Evolutionary conservation across 1,284 basidiomycete genomes (phyloP).

Genomic region (Ganoderma lucidum): DNA sequence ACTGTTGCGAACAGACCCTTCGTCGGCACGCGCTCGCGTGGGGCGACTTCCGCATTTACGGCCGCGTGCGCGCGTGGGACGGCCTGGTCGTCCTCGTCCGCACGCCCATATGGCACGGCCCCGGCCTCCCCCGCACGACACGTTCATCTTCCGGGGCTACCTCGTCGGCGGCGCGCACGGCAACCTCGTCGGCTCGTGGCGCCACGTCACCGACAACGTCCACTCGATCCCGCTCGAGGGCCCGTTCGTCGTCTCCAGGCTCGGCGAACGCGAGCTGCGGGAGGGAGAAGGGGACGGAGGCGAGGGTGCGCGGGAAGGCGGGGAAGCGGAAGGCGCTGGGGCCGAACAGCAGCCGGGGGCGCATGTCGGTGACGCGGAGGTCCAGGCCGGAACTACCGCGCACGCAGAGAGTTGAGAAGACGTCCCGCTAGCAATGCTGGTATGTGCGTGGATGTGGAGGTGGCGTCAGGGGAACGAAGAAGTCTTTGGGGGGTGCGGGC

Average conservation of each 20-base stretch:
- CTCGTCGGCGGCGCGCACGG: constrained; percentile 57
- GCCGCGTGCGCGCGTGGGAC: constrained; percentile 72
- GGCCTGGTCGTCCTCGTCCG: constrained; percentile 72
- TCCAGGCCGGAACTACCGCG: neutral
- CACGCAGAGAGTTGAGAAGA: neutral
- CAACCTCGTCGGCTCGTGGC: constrained; percentile 77
- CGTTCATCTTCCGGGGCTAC: constrained; percentile 73
- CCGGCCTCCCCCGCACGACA: constrained; percentile 40
- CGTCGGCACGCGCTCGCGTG: constrained; percentile 62
- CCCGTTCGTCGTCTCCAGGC: constrained; percentile 50
- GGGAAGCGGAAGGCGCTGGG: neutral
- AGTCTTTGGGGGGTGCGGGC: neutral
- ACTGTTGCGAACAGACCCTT: constrained; percentile 51
- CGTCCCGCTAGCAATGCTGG: neutral
- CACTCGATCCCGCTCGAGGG: constrained; percentile 55
- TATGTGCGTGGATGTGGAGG: neutral
- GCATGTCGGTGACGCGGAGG: neutral
- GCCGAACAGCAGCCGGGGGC: neutral
- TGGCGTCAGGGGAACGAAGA: neutral
- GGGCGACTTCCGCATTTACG: constrained; percentile 64
- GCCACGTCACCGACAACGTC: constrained; percentile 50
- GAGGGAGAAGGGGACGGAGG: neutral
- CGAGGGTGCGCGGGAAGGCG: neutral
- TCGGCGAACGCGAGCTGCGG: constrained; percentile 11
- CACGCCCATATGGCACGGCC: constrained; percentile 45